Conservation (phyloP, 306 rosid genomes). For the Cicer bijugum region DNA sequence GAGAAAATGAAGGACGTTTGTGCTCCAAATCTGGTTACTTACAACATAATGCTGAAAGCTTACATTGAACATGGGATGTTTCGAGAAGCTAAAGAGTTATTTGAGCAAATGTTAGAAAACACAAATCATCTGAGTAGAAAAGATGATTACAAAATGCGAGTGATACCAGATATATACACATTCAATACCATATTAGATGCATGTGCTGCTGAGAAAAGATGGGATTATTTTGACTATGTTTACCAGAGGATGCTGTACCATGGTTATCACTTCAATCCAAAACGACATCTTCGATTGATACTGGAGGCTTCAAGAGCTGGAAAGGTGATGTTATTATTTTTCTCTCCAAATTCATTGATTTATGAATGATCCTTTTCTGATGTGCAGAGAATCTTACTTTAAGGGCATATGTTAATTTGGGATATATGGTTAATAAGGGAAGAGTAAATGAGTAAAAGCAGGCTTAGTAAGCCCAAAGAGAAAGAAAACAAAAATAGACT, state of each 20-base stretch:
- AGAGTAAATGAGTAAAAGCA: constrained; percentile 14
- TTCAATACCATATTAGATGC: constrained; percentile 84
- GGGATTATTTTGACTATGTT: constrained; percentile 72
- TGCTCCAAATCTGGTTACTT: constrained; percentile 87
- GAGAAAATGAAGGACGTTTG: constrained; percentile 75
- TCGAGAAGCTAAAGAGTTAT: constrained; percentile 70
- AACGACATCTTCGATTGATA: constrained; percentile 88
- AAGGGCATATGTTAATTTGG: neutral
- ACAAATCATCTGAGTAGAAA: constrained; percentile 46
- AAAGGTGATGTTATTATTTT: constrained; percentile 60
- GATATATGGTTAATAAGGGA: neutral
- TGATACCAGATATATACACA: constrained; percentile 78
- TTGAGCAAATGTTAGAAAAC: constrained; percentile 66
- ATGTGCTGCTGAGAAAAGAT: constrained; percentile 61
- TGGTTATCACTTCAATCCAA: constrained; percentile 79
- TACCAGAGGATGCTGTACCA: constrained; percentile 69
- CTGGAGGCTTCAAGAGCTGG: constrained; percentile 76
- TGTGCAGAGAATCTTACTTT: constrained; percentile 15
- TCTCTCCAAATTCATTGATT: constrained; percentile 8
- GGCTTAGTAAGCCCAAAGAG: constrained; percentile 29
- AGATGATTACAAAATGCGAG: constrained; percentile 58
- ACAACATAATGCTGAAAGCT: constrained; percentile 81
- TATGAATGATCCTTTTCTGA: constrained; percentile 14
- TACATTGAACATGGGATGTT: constrained; percentile 75
- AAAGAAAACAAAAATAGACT: constrained; percentile 25